Base-by-base conservation (phyloP, 352 stramenopile species). In the Phytophthora ramorum region DNA sequence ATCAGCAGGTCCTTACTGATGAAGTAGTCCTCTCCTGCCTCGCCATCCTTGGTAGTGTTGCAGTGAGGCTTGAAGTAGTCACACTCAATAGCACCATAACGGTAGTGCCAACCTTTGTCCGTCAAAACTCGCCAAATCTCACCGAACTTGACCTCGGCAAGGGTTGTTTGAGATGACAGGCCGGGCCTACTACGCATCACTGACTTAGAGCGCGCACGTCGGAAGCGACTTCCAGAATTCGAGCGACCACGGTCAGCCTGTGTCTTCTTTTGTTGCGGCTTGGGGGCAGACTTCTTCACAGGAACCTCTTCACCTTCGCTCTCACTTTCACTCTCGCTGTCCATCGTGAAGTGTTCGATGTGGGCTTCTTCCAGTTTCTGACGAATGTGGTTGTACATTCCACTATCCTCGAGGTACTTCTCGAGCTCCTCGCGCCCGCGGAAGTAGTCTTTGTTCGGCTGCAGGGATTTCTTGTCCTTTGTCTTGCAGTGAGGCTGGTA, bases 51-150 rank as follows among this genome's bases (percentile, higher is more conserved):
- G n/a, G 55, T 32, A 8, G 65, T 73, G 2, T 65, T 54, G n/a
- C 71, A 87, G 41, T 76, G 64, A 7, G 85, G 85, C 53, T 78
- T 89, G 66, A 90, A 90, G 71, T 89, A 93, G 49, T 91, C 81
- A 47, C 83, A 93, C 17, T 79, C 83, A 4, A 91, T 67, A 6
- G n/a, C 45, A 5, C 79, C 59, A 48, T 32, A 24, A 16, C 56
- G 61, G 37, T 78, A 83, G 32, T 87, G 73, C 85, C 85, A 93
- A 4, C 83, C 82, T 57, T 86, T 58, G 35, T 79, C 55, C 3
- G 58, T 46, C n/a, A 93, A 48, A 26, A 76, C 49, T 8, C 49
- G 35, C 84, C 84, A 92, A 51, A 92, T 79, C 10, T 77, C 55
- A 6, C 78, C 81, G 50, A 90, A 92, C 41, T 88, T 90, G n/a